Evolutionary conservation across 2,329 filamentous ascomycete species (phyloP).

Genomic region (Cladosporium phlei): DNA sequence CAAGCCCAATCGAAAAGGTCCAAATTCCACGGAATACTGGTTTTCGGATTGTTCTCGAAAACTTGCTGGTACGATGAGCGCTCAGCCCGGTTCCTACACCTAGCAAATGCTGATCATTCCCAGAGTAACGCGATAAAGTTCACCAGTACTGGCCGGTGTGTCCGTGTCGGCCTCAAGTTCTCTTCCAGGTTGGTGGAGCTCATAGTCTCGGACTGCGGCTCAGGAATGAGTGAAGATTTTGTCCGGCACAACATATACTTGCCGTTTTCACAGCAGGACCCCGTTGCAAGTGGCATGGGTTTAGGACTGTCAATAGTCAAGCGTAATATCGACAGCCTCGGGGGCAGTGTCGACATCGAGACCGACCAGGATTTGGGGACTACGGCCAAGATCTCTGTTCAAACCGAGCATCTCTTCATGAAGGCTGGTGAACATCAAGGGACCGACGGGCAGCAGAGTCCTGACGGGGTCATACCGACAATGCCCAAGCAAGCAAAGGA

Average conservation of each 20-base stretch:
- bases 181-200: background rate
- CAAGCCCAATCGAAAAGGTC: background rate
- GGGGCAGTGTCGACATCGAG: conserved; percentile 48
- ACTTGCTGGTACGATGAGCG: conserved; percentile 15
- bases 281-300: conserved; percentile 56
- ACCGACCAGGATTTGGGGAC: conserved; percentile 23
- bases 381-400: conserved; percentile 17
- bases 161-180: background rate
- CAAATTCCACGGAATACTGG: background rate
- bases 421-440: background rate
- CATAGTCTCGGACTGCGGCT: conserved; percentile 57
- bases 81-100: background rate
- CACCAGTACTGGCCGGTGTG: background rate
- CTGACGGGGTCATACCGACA: background rate
- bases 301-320: conserved; percentile 62
- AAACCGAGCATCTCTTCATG: background rate
- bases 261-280: conserved; percentile 62
- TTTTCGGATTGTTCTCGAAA: background rate
- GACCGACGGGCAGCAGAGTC: background rate
- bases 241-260: conserved; percentile 57
- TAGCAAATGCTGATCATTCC: background rate
- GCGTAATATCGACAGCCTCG: conserved; percentile 54
- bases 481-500: background rate
- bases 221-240: conserved; percentile 61
- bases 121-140: background rate